These are phyloP conservation scores for Didymella arachidicola DNA, from an alignment of 2,329 filamentous ascomycete species.

Conservation along the genomic window DNA sequence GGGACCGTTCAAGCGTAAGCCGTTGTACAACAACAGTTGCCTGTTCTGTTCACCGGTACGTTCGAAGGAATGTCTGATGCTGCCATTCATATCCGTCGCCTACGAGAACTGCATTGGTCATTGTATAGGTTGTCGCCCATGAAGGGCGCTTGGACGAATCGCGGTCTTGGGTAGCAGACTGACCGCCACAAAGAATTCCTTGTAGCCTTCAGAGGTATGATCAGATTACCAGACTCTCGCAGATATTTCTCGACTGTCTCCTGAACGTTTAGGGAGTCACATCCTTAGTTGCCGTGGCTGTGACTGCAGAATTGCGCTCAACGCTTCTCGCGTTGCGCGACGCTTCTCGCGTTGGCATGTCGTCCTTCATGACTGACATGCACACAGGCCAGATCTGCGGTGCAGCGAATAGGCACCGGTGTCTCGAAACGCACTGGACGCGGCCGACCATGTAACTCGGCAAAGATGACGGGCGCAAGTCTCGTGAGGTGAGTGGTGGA, in stretches of 20 bases:
- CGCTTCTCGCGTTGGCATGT: background rate
- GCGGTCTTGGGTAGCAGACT: no score
- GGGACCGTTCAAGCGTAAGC: constrained; percentile 2
- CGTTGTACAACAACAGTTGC: background rate
- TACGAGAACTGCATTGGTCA: background rate
- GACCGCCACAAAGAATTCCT: no score
- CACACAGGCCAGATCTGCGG: background rate
- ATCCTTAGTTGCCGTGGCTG: no score
- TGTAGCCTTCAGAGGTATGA: no score
- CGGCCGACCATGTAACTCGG: background rate
- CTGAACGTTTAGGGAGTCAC: no score
- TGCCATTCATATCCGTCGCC: background rate
- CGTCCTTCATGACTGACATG: background rate
- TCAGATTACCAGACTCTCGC: no score
- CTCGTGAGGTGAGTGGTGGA: background rate
- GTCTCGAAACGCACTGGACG: background rate
- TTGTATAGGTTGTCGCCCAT: background rate
- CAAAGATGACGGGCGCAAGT: background rate
- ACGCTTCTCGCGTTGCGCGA: background rate
- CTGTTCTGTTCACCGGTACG: background rate
- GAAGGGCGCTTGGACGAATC: background rate
- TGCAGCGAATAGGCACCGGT: background rate
- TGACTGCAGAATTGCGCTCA: no score
- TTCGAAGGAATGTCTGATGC: background rate
- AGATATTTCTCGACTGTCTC: no score